Conservation (phyloP, 768 basidiomycete genomes). For the Leccinellum albellum region DNA sequence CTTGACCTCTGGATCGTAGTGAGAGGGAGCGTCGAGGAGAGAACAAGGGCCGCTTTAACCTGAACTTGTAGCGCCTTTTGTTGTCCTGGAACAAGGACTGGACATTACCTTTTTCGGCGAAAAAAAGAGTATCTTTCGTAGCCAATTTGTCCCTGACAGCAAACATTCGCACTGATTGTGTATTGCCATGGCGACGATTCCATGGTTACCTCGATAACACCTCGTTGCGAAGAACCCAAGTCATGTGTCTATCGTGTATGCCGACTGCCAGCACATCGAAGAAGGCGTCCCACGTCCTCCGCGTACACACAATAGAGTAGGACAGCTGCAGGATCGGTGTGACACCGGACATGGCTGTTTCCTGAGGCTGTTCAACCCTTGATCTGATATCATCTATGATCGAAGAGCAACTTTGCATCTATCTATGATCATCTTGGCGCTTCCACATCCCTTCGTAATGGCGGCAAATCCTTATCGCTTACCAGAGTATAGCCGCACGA, state of each 20-base stretch:
- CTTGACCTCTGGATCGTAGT: not conserved
- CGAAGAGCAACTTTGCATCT: not conserved
- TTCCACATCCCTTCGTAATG: not conserved
- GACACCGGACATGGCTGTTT: not conserved
- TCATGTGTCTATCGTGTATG: too few relatives aligned
- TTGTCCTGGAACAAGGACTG: constrained; percentile 21
- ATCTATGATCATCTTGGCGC: not conserved
- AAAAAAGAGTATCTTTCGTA: not conserved
- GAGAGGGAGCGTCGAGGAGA: constrained; percentile 8
- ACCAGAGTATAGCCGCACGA: too few relatives aligned
- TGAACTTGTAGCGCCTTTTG: constrained; percentile 9
- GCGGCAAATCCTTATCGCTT: too few relatives aligned
- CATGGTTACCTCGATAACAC: not conserved
- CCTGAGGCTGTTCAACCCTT: not conserved
- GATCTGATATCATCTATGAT: not conserved
- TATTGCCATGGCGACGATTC: not conserved
- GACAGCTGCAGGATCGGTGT: too few relatives aligned
- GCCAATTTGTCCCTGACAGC: not conserved
- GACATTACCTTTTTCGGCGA: constrained; percentile 1
- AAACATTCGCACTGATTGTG: not conserved
- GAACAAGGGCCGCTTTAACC: constrained; percentile 14
- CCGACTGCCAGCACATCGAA: not conserved
- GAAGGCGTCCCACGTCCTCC: not conserved
- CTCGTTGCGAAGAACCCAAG: too few relatives aligned
- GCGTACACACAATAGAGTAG: not conserved